Evolutionary conservation across 306 rosid genomes (phyloP), one percentile per base, ranked within the genome.

Genomic region (Trichosanthes truncata): DNA sequence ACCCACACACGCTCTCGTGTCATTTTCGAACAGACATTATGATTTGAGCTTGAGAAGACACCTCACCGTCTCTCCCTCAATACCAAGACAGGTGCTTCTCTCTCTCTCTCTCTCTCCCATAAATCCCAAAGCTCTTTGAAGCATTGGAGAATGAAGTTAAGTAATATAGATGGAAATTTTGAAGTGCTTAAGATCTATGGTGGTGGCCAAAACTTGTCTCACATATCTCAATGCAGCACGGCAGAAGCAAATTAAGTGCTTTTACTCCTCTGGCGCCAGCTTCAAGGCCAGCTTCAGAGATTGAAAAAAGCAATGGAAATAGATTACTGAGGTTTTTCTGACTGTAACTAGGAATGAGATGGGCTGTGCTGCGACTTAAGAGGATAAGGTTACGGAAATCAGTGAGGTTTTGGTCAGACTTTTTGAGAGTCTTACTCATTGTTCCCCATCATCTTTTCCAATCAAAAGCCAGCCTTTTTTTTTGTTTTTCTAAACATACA

Each of bases 351-450:
- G 75, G 75, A 68, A 80, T 72, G 72, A 84, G 77, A 76, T 81
- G 81, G 74, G 81, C 75, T 84, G 80, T 41, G 26, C 43, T 65
- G 69, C 12, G 20, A 69, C 61, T 76, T 56, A 77, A 77, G 57
- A 73, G 79, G 98, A 91, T 93, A 87, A 90, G 92, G 87, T 87
- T 88, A 73, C 79, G 83, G 86, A 82, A 83, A 88, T 88, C 87
- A 51, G 80, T 60, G 80, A 81, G 65, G 83, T 84, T 83, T 87
- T 43, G 63, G 67, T 66, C 55, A 41, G 61, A 81, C 83, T 82
- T 84, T 51, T 29, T 52, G 29, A 18, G 66, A 53, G 29, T 49
- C 75, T 26, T 36, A 38, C 89, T 87, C 85, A 87, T 86, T 40
- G 66, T 79, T 72, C 81, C 45, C 68, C 79, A 71, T 87, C 87